Conservation (phyloP, 352 stramenopile species). For the Plasmopara viticola region DNA sequence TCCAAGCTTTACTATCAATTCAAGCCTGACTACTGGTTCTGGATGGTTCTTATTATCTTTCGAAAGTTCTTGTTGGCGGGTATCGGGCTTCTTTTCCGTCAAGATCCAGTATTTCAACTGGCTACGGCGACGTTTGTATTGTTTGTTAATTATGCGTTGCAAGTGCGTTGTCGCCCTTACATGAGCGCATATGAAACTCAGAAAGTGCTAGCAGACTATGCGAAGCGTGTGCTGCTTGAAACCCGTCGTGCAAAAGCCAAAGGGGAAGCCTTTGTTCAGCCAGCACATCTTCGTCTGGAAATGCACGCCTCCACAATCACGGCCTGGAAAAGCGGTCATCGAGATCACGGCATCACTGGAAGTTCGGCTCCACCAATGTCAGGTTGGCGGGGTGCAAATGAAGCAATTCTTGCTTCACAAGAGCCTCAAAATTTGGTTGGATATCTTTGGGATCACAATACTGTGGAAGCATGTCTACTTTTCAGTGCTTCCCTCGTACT, state of each 20-base stretch:
- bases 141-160: conserved; percentile 68
- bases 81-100: conserved; percentile 62
- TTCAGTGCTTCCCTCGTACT: conserved; percentile 66
- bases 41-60: conserved; percentile 76
- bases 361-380: conserved; percentile 6
- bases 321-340: conserved; percentile 31
- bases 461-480: conserved; percentile 61
- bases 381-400: conserved; percentile 17
- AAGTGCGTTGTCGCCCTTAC: conserved; percentile 67
- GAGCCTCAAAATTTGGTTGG: conserved; percentile 41
- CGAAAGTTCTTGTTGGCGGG: conserved; percentile 68
- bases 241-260: conserved; percentile 46
- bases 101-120: conserved; percentile 71
- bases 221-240: conserved; percentile 38
- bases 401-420: conserved; percentile 24
- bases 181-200: conserved; percentile 65
- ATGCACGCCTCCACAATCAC: conserved; percentile 25
- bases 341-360: conserved; percentile 18
- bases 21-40: conserved; percentile 75
- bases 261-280: conserved; percentile 44
- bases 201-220: conserved; percentile 52
- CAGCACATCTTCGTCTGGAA: conserved; percentile 44
- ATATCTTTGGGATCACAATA: conserved; percentile 79
- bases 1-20: conserved; percentile 85
- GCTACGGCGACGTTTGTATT: conserved; percentile 69